Conservation (phyloP, 2,329 filamentous ascomycete species). For the Alternaria gaisen region DNA sequence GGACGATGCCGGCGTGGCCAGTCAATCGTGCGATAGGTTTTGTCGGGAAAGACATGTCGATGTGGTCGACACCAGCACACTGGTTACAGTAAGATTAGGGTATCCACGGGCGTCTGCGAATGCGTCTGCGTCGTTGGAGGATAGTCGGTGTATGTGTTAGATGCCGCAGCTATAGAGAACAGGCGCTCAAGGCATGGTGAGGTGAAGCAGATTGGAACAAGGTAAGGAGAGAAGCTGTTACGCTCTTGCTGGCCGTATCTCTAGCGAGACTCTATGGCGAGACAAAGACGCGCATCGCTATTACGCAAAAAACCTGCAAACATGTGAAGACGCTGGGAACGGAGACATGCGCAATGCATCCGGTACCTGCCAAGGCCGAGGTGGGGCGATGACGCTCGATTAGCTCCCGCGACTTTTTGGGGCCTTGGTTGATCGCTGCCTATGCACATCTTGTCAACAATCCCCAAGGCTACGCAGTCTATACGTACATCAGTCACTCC, state of each 20-base stretch:
- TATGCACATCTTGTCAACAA: not conserved
- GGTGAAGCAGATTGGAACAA: not conserved
- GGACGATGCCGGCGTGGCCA: constrained; percentile 57
- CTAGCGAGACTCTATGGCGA: not conserved
- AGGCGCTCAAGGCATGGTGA: constrained; percentile 34
- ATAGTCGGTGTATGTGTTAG: not conserved
- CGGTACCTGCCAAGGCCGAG: constrained; percentile 22
- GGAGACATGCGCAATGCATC: not conserved
- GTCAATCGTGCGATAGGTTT: constrained; percentile 52
- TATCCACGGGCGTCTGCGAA: not conserved
- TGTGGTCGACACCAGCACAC: not conserved
- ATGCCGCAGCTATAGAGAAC: constrained; percentile 9
- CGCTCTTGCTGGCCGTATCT: not conserved
- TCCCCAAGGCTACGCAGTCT: not conserved
- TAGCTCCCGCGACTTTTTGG: constrained; percentile 35
- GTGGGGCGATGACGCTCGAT: constrained; percentile 24
- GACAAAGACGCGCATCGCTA: not conserved
- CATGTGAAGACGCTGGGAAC: not conserved
- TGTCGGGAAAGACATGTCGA: constrained; percentile 53
- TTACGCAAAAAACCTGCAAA: not conserved
- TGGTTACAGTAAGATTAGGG: not conserved
- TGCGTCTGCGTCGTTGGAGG: not conserved
- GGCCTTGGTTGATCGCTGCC: constrained; percentile 8
- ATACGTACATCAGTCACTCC: not conserved
- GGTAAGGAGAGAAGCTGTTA: not conserved